Evolutionary conservation across 768 basidiomycete species (phyloP), one percentile per base, ranked within the genome.

Genomic region (Serpula lacrymans): DNA sequence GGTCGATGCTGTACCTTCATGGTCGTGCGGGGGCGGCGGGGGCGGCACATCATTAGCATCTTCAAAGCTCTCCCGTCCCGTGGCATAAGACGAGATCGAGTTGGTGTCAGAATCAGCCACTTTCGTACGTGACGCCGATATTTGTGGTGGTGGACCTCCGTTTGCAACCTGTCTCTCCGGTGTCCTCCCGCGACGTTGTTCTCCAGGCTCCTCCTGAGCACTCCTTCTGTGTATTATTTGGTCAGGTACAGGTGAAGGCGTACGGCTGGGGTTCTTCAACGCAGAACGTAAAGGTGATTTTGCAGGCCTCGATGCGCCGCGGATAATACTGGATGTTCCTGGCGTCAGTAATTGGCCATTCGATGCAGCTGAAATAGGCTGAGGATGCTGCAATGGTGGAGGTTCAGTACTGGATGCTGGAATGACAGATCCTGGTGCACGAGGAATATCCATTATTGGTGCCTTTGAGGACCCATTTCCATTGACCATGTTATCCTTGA

Each of bases 1-100:
- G 2, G 51, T 25, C 0, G 43, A 28, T n/a, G n/a, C n/a, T n/a
- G n/a, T n/a, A 16, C 23, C 22, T 12, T 21, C 29, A 26, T 48
- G 44, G 11, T 57, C 53, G 14, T 52, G 43, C 16, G 47, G 46
- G 10, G 51, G 43, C 7, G 45, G 38, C 23, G 48, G 41, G 3
- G 47, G 41, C 8, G 51, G 35, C 25, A 21, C 24, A n/a, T 58
- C 50, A 4, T 52, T 54, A 20, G 58, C 64, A 5, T 50, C 59
- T 20, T 70, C 64, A 31, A 78, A 65, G 21, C 57, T 64, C 54
- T 86, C 85, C 33, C 70, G 69, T 4, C 71, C 82, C 0, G 85
- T 85, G 51, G 77, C 82, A 46, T 83, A 86, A 32, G 82, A 81
- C 16, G 77, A 79, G 3, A 77, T 65, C 6, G 78, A 80, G 51